Base-by-base conservation (phyloP, 2,329 filamentous ascomycete genomes). In the Xylaria sp. region DNA sequence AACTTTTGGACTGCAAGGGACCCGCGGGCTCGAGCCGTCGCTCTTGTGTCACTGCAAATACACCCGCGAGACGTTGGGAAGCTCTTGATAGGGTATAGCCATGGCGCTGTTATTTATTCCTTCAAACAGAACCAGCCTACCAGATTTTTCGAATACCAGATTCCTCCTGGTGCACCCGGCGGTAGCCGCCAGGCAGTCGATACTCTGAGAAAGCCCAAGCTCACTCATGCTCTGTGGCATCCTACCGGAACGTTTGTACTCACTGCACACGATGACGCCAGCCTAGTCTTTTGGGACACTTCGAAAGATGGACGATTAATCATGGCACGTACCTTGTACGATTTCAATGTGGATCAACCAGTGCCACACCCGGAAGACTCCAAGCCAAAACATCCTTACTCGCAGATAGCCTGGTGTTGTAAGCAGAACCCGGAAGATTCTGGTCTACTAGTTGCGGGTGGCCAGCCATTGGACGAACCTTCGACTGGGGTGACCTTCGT, bases 371-470 rank as follows among this genome's bases (percentile, higher is more conserved):
- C 85, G 3, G 85, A 84, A 1, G 84, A 84, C 0, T 83, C 90
- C 50, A 85, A 85, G 18, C 81, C 91, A 16, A 91, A 92, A 69
- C 91, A 93, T 64, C 93, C 93, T 0, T 92, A 95, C 69, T 88
- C 89, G 69, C 90, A 90, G 70, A 89, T 98, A 65, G 87, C 90
- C 1, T 99, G 96, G 96, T 99, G 96, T 81, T 95, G 93, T 66
- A 98, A 98, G 78, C 87, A 91, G 68, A 97, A 98, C 76, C 92
- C 94, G 0, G 96, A 99, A 75, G 95, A 99, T 76, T 98, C 94
- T 21, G 95, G 91, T 1, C 84, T 99, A 27, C 82, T 99, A 47
- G 87, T 99, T 64, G 92, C 94, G 2, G 96, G 96, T 35, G 96
- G 96, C 4, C 87, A 91, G 69, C 84, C 88, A 1, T 86, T 88